Conservation (phyloP, 306 rosid genomes). For the Oemleria cerasiformis region DNA sequence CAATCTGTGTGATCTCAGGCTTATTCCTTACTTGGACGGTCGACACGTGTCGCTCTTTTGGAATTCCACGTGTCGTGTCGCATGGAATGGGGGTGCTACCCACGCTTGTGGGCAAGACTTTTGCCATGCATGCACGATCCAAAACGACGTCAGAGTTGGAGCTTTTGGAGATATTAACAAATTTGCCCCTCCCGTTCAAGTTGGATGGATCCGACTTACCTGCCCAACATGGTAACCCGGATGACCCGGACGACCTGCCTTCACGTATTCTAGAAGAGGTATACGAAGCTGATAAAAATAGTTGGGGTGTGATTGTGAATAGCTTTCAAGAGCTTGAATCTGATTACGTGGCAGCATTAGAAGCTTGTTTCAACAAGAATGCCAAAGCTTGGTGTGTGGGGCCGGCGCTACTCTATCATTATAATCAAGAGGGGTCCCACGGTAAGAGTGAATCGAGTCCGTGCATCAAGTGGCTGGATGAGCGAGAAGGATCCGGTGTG, state of each 20-base stretch:
- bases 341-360: slow-evolving; percentile 5
- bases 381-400: slow-evolving; percentile 32
- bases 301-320: slow-evolving; percentile 32
- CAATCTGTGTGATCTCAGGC: slow-evolving; percentile 31
- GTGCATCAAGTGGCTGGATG: slow-evolving; percentile 18
- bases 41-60: slow-evolving; percentile 10
- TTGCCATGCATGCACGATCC: neutral
- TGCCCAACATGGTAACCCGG: neutral
- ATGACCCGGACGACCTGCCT: neutral
- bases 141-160: neutral
- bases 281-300: slow-evolving; percentile 9
- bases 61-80: slow-evolving; percentile 20
- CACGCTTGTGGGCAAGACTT: slow-evolving; percentile 4
- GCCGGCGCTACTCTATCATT: slow-evolving; percentile 10
- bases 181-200: slow-evolving; percentile 5
- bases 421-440: neutral
- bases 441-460: neutral
- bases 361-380: neutral
- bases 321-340: slow-evolving; percentile 25
- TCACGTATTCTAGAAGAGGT: neutral
- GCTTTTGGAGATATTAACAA: neutral
- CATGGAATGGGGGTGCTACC: slow-evolving; percentile 26
- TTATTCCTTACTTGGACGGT: slow-evolving; percentile 28
- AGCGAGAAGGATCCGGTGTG: neutral
- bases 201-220: slow-evolving; percentile 20